These are phyloP conservation scores for Aleurites moluccanus DNA, from an alignment of 441 rosid species.

Conservation along the genomic window DNA sequence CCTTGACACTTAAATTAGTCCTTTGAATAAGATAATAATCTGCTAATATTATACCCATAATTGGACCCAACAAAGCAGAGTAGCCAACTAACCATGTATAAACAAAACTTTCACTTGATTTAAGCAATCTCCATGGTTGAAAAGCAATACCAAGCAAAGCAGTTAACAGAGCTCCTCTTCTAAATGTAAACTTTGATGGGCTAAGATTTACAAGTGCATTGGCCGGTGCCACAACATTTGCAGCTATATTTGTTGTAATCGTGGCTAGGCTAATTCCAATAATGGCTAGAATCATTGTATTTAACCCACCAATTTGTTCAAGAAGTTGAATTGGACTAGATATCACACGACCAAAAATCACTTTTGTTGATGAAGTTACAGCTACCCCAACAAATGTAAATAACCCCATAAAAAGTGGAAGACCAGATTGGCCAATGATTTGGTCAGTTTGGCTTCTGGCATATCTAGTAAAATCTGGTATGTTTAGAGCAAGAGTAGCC, in stretches of 20 bases:
- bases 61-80: conserved; percentile 85
- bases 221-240: conserved; percentile 86
- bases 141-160: conserved; percentile 76
- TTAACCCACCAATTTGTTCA: conserved; percentile 64
- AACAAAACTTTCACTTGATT: conserved; percentile 91
- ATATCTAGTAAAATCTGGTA: conserved; percentile 82
- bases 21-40: conserved; percentile 70
- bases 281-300: conserved; percentile 59
- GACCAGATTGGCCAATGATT: conserved; percentile 74
- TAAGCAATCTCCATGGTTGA: conserved; percentile 83
- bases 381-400: conserved; percentile 90
- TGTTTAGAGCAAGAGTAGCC: conserved; percentile 90
- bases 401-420: conserved; percentile 84
- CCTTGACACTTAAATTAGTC: conserved; percentile 44
- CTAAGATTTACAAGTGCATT: conserved; percentile 81
- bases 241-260: conserved; percentile 85
- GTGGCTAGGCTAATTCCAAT: conserved; percentile 78
- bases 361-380: conserved; percentile 69
- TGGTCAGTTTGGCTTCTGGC: conserved; percentile 78
- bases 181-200: conserved; percentile 73
- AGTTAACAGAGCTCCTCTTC: conserved; percentile 71
- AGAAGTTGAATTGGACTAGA: conserved; percentile 79
- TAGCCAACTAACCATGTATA: conserved; percentile 94
- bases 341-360: conserved; percentile 75
- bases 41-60: conserved; percentile 65